These are phyloP conservation scores for Fraxinus ornus DNA, from an alignment of 305 asterid genomes.

Conservation along the genomic window DNA sequence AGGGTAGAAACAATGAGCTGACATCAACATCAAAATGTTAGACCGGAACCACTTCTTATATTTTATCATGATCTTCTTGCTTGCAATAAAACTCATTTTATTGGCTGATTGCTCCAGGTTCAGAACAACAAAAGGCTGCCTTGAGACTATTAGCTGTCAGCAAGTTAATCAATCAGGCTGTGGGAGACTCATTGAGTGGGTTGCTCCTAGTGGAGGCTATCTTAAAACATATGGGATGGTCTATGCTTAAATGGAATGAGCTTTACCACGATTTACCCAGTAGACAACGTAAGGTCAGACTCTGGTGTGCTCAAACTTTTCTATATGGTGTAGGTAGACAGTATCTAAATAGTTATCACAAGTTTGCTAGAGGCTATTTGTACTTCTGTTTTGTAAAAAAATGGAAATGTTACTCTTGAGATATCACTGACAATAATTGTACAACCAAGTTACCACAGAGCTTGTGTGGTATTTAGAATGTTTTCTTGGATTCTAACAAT, in stretches of 20 bases:
- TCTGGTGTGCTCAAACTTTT: neutral
- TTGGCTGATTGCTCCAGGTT: slow-evolving; percentile 44
- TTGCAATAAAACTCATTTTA: slow-evolving; percentile 9
- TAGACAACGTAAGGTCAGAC: slow-evolving; percentile 77
- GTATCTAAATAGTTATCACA: slow-evolving; percentile 12
- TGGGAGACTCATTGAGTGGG: slow-evolving; percentile 86
- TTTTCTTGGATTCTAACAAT: neutral
- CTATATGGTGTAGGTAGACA: neutral
- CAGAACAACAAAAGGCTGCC: slow-evolving; percentile 73
- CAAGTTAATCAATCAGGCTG: slow-evolving; percentile 87
- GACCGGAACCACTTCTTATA: slow-evolving; percentile 8
- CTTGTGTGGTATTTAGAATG: neutral
- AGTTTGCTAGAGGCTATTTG: neutral
- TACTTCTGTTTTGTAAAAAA: neutral
- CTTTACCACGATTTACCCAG: slow-evolving; percentile 86
- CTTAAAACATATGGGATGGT: slow-evolving; percentile 66
- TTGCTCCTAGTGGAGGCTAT: slow-evolving; percentile 83
- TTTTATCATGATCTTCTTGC: slow-evolving; percentile 11
- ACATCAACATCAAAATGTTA: slow-evolving; percentile 58
- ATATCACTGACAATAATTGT: neutral
- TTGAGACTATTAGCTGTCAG: slow-evolving; percentile 73
- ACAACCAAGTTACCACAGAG: neutral
- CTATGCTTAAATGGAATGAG: slow-evolving; percentile 67
- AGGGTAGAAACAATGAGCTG: slow-evolving; percentile 48
- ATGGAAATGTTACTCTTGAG: neutral